Conservation (phyloP, 768 basidiomycete genomes). For the Cytidiella melzeri region DNA sequence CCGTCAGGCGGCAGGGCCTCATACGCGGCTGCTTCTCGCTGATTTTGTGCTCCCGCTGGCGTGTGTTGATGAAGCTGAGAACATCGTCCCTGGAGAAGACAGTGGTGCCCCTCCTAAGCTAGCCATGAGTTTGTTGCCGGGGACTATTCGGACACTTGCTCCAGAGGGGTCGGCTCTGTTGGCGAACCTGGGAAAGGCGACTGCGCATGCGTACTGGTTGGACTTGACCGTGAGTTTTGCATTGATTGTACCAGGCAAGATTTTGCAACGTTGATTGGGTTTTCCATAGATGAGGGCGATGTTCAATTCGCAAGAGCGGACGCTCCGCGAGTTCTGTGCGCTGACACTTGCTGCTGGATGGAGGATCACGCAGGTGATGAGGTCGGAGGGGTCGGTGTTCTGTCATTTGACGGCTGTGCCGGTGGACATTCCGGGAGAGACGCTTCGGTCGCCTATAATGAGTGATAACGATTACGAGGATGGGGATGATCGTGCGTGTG, state of each 20-base stretch:
- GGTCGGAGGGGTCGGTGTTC: constrained; percentile 59
- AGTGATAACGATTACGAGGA: constrained; percentile 4
- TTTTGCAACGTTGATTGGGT: not conserved
- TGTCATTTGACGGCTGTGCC: constrained; percentile 69
- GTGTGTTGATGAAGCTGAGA: constrained; percentile 44
- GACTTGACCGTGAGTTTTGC: constrained; percentile 49
- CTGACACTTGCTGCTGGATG: constrained; percentile 59
- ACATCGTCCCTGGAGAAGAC: constrained; percentile 1
- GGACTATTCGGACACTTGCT: constrained; percentile 47
- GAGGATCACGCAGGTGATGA: constrained; percentile 56
- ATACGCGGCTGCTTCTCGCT: constrained; percentile 61
- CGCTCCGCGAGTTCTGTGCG: constrained; percentile 53
- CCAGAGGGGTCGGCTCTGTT: constrained; percentile 57
- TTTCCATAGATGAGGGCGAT: constrained; percentile 54
- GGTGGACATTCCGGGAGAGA: constrained; percentile 37
- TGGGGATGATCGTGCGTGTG: too few relatives aligned
- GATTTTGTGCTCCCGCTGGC: constrained; percentile 69
- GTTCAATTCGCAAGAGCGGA: constrained; percentile 67
- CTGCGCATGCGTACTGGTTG: constrained; percentile 62
- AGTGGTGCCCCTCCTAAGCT: not conserved
- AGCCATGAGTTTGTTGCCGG: constrained; percentile 6
- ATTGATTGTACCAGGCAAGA: not conserved
- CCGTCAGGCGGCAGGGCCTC: constrained; percentile 31
- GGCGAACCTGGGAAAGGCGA: constrained; percentile 69
- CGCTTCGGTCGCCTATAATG: constrained; percentile 12